Evolutionary conservation across 768 basidiomycete genomes (phyloP), one percentile per base, ranked within the genome.

Genomic region (Dioszegia aurantiaca): DNA sequence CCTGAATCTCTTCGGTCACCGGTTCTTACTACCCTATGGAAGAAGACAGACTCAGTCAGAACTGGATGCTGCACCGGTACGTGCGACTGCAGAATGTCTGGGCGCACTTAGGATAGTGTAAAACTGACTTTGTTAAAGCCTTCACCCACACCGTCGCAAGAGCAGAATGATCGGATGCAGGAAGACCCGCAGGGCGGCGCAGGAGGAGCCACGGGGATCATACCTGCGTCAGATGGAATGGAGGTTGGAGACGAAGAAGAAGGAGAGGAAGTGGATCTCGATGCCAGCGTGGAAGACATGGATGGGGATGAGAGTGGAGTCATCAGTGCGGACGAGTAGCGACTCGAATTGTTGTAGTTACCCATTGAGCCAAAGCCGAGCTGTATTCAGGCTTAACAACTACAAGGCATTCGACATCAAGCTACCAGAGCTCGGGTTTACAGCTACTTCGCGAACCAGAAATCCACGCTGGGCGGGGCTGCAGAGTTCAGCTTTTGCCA

Each of bases 361-460:
- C n/a, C n/a, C n/a, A n/a, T n/a, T n/a, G n/a, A n/a, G n/a, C n/a
- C n/a, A n/a, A n/a, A n/a, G n/a, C n/a, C n/a, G n/a, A n/a, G n/a
- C n/a, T n/a, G n/a, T n/a, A n/a, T n/a, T n/a, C n/a, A n/a, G n/a
- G n/a, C n/a, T n/a, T n/a, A n/a, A n/a, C n/a, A n/a, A n/a, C n/a
- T n/a, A n/a, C n/a, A n/a, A n/a, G n/a, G n/a, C n/a, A n/a, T n/a
- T n/a, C n/a, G n/a, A n/a, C n/a, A n/a, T n/a, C n/a, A n/a, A n/a
- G n/a, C n/a, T n/a, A n/a, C n/a, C n/a, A n/a, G n/a, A n/a, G n/a
- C n/a, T n/a, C n/a, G n/a, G n/a, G n/a, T n/a, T n/a, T n/a, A n/a
- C n/a, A n/a, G n/a, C n/a, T n/a, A 72, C 45, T 65, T 64, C 11
- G 71, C 71, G 51, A 66, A 73, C 58, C 67, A 67, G 40, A 73